These are phyloP conservation scores for Nannizzia gypsea DNA, from an alignment of 2,329 filamentous ascomycete species.

Conservation along the genomic window DNA sequence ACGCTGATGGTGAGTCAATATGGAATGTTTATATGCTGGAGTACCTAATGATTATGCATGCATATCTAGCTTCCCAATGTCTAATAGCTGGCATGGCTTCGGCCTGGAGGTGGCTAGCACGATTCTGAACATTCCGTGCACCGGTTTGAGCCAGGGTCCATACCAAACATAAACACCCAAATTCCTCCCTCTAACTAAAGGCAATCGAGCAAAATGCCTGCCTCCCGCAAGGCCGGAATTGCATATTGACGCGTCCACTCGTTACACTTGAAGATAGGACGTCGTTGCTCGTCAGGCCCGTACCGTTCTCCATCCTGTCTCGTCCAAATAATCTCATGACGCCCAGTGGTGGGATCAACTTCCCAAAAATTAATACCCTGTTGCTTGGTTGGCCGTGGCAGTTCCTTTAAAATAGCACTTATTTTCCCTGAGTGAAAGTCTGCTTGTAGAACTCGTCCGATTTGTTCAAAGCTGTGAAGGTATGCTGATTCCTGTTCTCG, in stretches of 20 bases:
- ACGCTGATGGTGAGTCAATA: too few species aligned
- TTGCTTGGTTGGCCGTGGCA: slow-evolving; percentile 12
- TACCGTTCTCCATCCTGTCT: slow-evolving; percentile 13
- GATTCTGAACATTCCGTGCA: too few species aligned
- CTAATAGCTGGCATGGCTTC: too few species aligned
- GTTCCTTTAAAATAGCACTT: slow-evolving; percentile 9
- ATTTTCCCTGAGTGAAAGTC: slow-evolving; percentile 12
- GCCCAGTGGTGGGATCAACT: slow-evolving; percentile 3
- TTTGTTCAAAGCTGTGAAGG: slow-evolving; percentile 8
- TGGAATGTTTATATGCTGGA: too few species aligned
- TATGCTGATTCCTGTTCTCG: background rate
- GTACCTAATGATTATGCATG: too few species aligned
- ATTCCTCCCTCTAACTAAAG: background rate
- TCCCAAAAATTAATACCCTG: slow-evolving; percentile 14
- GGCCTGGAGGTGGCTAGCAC: too few species aligned
- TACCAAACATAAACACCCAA: too few species aligned
- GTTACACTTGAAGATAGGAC: slow-evolving; percentile 14
- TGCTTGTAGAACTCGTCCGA: slow-evolving; percentile 8
- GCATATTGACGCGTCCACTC: slow-evolving; percentile 12
- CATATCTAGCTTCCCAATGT: too few species aligned
- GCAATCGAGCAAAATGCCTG: slow-evolving; percentile 10
- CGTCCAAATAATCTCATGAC: slow-evolving; percentile 12
- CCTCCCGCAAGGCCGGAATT: slow-evolving; percentile 13
- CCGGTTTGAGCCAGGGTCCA: too few species aligned
- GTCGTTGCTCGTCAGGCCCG: slow-evolving; percentile 10